phyloP scores from a whole-genome alignment of 2,329 filamentous ascomycete genomes.

The Cryphonectria parasitica region DNA sequence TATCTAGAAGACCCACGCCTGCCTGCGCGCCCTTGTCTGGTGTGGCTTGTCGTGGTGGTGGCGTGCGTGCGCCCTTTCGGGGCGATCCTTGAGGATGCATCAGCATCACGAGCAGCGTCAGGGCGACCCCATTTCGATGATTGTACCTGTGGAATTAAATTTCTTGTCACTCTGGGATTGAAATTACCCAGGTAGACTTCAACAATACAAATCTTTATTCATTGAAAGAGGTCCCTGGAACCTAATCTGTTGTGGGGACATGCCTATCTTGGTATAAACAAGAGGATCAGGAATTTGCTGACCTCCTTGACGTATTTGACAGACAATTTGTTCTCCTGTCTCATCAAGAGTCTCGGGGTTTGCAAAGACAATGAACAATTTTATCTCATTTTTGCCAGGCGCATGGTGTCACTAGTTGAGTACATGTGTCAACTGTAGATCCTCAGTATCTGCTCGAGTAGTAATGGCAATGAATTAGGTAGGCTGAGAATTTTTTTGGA shows the following conservation, averaged over 20 bases:
- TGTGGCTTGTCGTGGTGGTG: background rate
- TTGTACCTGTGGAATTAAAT: background rate
- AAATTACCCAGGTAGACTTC: background rate
- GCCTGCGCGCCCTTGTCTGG: background rate
- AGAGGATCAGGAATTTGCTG: background rate
- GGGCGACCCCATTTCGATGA: background rate
- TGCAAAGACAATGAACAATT: background rate
- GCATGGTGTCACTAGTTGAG: background rate
- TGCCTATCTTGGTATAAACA: background rate
- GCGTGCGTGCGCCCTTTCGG: conserved; percentile 1
- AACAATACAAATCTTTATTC: background rate
- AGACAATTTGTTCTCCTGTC: background rate
- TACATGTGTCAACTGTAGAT: background rate
- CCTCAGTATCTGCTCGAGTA: background rate
- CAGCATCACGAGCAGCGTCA: background rate
- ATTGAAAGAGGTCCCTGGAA: background rate
- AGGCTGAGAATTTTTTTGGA: no score
- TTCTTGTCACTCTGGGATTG: background rate
- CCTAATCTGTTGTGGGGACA: background rate
- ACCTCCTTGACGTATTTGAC: background rate
- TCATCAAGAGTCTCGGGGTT: background rate
- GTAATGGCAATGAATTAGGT: no score
- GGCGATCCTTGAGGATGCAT: background rate
- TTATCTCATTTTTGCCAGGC: background rate
- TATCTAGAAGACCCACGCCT: background rate